Base-by-base conservation (phyloP, 331 rosid genomes). In the Acacia pycnantha region DNA sequence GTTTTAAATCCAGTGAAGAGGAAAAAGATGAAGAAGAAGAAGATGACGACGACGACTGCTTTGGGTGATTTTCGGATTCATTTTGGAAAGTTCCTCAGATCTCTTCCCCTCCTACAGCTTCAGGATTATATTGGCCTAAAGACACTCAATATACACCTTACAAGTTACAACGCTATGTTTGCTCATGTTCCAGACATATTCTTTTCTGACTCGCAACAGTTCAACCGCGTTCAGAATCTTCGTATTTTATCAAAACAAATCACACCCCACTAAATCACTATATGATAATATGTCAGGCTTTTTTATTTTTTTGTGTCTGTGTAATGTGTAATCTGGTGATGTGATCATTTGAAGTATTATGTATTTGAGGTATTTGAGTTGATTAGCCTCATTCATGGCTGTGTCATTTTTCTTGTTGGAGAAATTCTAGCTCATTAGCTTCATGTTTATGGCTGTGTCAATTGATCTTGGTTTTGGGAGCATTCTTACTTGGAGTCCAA, bases 21-120 rank as follows among this genome's bases (percentile, higher is more conserved):
- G 97, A 89, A 77, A 76, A 87, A 81, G 92, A 87, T 18, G 87
- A 82, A 0, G 84, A 86, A 43, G 92, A 87, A 82, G 93, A 87
- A 4, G 87, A 82, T 0, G 84, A 85, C 37, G 92, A 89, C 31
- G 92, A 88, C 13, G 87, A 82, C 2, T 82, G 84, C 90, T 65
- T 86, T 69, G 92, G 87, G 76, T 83, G 82, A 41, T 93, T 87
- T 72, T 94, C 97, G 0, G 95, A 94, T 70, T 78, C 97, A 3
- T 88, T 92, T 4, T 89, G 94, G 94, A 86, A 86, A 4, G 99
- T 96, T 78, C 99, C 98, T 62, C 93, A 91, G 85, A 73, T 90
- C 29, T 90, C 95, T 78, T 96, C 99, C 26, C 99, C 97, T 6
- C 98, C 98, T 53, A 96, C 98, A 35, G 90, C 95, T 54, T 94